Conservation (phyloP, 805 yeast species). For the Suhomyces sp. region DNA sequence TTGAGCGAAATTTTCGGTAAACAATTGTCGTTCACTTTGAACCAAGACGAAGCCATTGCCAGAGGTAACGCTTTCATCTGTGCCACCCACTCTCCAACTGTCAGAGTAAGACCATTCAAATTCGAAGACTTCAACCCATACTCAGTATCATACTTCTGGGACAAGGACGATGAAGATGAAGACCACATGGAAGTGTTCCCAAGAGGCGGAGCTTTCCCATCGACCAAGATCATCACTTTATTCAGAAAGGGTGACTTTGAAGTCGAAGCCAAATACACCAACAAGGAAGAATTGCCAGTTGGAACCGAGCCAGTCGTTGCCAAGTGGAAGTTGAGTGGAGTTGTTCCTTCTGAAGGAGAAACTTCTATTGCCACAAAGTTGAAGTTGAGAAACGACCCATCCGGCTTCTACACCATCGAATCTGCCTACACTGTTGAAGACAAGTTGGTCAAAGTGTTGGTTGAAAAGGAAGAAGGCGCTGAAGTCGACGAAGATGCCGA, state of each 20-base stretch:
- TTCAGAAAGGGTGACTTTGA: constrained; percentile 88
- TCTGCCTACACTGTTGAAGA: constrained; percentile 94
- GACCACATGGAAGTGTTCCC: constrained; percentile 96
- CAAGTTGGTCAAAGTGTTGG: constrained; percentile 81
- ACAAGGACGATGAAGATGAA: constrained; percentile 86
- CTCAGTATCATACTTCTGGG: constrained; percentile 96
- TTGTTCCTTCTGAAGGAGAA: constrained; percentile 74
- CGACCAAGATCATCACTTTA: constrained; percentile 91
- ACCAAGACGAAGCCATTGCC: constrained; percentile 99
- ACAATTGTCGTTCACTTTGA: constrained; percentile 82
- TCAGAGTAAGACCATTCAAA: constrained; percentile 98
- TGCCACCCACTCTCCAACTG: constrained; percentile 98
- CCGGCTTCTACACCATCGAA: constrained; percentile 92
- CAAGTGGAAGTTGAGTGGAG: constrained; percentile 85
- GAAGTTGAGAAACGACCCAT: constrained; percentile 95
- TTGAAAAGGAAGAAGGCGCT: constrained; percentile 58
- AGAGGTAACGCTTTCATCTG: constrained; percentile 99
- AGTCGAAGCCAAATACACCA: constrained; percentile 81
- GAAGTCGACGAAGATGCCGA: constrained; percentile 60
- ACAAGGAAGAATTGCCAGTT: constrained; percentile 66
- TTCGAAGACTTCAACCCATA: constrained; percentile 91
- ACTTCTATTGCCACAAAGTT: constrained; percentile 79
- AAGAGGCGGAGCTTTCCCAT: constrained; percentile 86
- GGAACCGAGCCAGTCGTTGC: constrained; percentile 69
- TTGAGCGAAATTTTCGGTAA: constrained; percentile 71